Percentiles rank a stretch among this genome's conserved stretches.
phyloP scores from a whole-genome alignment of 2,329 filamentous ascomycete species.

The Talaromyces amestolkiae region DNA sequence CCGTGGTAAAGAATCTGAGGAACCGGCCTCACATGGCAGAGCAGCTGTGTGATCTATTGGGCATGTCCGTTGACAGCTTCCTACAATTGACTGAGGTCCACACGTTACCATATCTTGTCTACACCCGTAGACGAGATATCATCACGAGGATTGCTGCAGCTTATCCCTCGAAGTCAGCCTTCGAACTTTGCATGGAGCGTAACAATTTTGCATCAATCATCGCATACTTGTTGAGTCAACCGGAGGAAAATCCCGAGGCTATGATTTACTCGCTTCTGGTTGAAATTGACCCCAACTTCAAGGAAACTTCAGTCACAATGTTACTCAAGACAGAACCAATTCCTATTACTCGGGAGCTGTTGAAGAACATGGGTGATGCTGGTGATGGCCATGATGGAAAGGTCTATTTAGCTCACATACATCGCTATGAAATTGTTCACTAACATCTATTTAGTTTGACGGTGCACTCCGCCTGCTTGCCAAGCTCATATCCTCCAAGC shows the following conservation, averaged over 20 bases:
- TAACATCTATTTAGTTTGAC: conserved; percentile 40
- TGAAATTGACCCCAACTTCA: conserved; percentile 68
- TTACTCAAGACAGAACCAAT: conserved; percentile 74
- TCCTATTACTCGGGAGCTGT: conserved; percentile 71
- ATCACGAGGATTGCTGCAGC: conserved; percentile 78
- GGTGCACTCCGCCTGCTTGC: conserved; percentile 53
- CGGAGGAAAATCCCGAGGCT: conserved; percentile 63
- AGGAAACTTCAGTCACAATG: conserved; percentile 62
- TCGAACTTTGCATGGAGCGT: conserved; percentile 61
- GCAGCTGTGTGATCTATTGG: conserved; percentile 75
- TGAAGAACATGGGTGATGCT: conserved; percentile 75
- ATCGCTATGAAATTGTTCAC: not conserved
- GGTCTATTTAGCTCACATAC: conserved; percentile 40
- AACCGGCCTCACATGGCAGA: conserved; percentile 78
- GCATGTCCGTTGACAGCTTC: conserved; percentile 71
- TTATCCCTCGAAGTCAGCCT: conserved; percentile 52
- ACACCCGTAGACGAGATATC: conserved; percentile 72
- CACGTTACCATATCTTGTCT: conserved; percentile 81
- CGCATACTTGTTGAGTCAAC: conserved; percentile 57
- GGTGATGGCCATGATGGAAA: conserved; percentile 50
- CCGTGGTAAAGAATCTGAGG: conserved; percentile 77
- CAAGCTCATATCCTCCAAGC: conserved; percentile 51
- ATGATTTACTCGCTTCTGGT: conserved; percentile 67
- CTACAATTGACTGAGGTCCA: conserved; percentile 73
- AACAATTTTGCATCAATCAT: conserved; percentile 60